These are phyloP conservation scores for Diaporthe helianthi DNA, from an alignment of 2,329 filamentous ascomycete species.

Conservation along the genomic window DNA sequence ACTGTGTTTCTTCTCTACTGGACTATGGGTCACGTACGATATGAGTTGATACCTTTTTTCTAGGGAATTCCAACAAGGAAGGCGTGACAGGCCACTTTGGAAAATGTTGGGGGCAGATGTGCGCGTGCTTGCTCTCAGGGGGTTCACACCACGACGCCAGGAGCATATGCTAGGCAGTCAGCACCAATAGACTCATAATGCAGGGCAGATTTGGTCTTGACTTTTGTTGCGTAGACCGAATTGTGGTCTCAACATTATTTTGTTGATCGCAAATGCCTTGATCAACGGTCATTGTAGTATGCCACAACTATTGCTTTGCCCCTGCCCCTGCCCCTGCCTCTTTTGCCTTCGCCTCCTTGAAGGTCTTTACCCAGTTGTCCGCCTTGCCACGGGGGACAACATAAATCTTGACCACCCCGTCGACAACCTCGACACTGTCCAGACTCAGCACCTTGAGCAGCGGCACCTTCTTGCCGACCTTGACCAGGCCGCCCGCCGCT, in stretches of 20 bases:
- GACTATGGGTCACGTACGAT: background rate
- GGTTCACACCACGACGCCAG: slow-evolving; percentile 15
- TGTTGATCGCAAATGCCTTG: background rate
- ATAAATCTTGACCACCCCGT: slow-evolving; percentile 83
- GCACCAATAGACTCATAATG: slow-evolving; percentile 24
- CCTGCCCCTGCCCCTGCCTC: slow-evolving; percentile 49
- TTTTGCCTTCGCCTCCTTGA: slow-evolving; percentile 75
- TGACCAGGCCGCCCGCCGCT: slow-evolving; percentile 77
- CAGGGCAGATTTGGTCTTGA: background rate
- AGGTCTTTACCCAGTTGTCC: slow-evolving; percentile 80
- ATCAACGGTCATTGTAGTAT: background rate
- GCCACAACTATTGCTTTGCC: slow-evolving; percentile 21
- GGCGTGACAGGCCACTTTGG: slow-evolving; percentile 8
- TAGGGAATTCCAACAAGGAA: background rate
- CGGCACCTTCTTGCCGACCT: slow-evolving; percentile 84
- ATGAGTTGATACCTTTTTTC: slow-evolving; percentile 14
- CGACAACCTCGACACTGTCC: slow-evolving; percentile 85
- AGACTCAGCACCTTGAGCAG: slow-evolving; percentile 76
- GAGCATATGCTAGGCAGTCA: slow-evolving; percentile 14
- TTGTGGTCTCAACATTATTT: background rate
- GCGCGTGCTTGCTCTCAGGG: slow-evolving; percentile 25
- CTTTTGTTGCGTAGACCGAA: background rate
- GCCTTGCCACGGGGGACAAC: slow-evolving; percentile 78
- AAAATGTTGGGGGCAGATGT: slow-evolving; percentile 24
- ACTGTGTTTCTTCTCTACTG: background rate